Conservation (phyloP, 345 rosid genomes). For the Bruguiera parviflora region DNA sequence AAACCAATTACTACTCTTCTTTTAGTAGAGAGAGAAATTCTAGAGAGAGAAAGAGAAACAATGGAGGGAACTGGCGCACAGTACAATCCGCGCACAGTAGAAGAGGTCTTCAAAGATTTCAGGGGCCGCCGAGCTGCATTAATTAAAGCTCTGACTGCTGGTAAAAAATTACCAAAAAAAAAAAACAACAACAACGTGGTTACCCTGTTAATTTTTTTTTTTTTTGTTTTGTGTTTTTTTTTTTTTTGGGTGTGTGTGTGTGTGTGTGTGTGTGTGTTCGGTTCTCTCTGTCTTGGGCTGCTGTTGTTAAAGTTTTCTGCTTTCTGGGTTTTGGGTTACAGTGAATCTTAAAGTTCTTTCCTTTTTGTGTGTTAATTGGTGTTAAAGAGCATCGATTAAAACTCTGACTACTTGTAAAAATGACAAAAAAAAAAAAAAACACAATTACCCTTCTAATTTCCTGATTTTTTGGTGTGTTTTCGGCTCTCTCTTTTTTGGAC, state of each 20-base stretch:
- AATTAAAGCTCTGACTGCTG: slow-evolving; percentile 24
- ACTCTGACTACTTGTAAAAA: background rate
- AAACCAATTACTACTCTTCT: background rate
- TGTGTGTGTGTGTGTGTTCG: background rate
- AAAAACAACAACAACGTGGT: no score
- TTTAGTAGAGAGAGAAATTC: background rate
- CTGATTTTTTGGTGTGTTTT: background rate
- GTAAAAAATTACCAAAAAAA: background rate
- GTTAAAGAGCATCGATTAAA: background rate
- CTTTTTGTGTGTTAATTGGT: no score
- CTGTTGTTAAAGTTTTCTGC: background rate
- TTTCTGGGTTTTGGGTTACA: background rate
- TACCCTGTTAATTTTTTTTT: background rate
- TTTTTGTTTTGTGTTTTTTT: background rate
- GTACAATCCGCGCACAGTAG: slow-evolving; percentile 25
- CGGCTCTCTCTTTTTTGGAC: background rate
- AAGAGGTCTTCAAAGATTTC: slow-evolving; percentile 27
- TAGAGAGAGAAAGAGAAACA: background rate
- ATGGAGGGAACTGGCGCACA: slow-evolving; percentile 18
- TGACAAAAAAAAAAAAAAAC: no score
- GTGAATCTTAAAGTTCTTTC: no score
- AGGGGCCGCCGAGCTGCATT: slow-evolving; percentile 20
- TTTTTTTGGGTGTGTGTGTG: background rate
- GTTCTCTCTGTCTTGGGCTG: background rate
- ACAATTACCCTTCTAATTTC: background rate